Percentiles rank a stretch among this genome's conserved stretches.
Conservation (phyloP, 169 alveolate genomes). For the Plasmodium malariae region DNA sequence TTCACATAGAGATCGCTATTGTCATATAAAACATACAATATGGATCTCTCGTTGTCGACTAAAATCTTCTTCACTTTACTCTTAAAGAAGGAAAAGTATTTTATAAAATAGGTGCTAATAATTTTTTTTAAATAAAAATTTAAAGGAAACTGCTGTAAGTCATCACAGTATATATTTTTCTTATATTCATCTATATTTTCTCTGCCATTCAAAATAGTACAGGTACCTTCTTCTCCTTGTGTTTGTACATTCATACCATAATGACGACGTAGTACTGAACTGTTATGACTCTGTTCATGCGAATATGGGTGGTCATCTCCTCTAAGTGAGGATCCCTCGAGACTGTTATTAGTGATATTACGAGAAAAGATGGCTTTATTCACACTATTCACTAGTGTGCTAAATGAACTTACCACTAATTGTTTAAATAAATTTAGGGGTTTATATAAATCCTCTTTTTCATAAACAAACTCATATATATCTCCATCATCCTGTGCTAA, state of each 20-base stretch:
- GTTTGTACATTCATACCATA: not conserved
- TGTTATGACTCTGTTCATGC: not conserved
- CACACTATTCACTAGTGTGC: constrained; percentile 12
- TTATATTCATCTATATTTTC: constrained; percentile 9
- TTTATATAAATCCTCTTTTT: constrained; percentile 21
- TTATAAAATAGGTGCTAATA: constrained; percentile 30
- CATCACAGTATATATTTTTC: constrained; percentile 67
- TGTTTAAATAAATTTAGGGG: constrained; percentile 33
- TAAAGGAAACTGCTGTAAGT: constrained; percentile 29
- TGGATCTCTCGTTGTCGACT: constrained; percentile 71
- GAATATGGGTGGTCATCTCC: not conserved
- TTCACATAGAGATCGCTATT: constrained; percentile 61
- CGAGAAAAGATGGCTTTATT: constrained; percentile 28
- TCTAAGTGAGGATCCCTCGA: not conserved
- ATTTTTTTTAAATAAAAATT: constrained; percentile 60
- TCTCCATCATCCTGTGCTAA: constrained; percentile 50
- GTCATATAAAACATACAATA: constrained; percentile 45
- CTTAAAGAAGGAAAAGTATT: constrained; percentile 40
- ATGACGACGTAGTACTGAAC: not conserved
- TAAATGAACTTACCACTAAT: constrained; percentile 2
- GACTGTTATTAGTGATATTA: not conserved
- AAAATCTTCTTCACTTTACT: constrained; percentile 47
- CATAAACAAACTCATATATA: constrained; percentile 55
- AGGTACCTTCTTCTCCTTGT: constrained; percentile 1
- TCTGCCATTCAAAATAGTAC: not conserved